Conservation (phyloP, 2,329 filamentous ascomycete genomes). For the Nemania sp. region DNA sequence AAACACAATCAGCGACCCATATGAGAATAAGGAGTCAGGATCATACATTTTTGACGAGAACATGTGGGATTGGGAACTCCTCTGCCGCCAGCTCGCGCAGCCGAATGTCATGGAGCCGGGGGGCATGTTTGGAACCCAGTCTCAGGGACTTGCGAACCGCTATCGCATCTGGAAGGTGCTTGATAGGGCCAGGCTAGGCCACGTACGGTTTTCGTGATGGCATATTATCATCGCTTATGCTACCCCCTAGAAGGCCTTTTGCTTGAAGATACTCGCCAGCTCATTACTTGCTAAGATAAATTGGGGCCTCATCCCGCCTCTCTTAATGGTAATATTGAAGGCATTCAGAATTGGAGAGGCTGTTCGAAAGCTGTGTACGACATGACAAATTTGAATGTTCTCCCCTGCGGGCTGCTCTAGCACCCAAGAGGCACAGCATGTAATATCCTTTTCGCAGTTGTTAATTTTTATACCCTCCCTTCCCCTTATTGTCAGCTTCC, state of each 20-base stretch:
- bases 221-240: background rate
- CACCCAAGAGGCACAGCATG: background rate
- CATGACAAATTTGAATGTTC: background rate
- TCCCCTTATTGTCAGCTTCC: background rate
- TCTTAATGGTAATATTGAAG: background rate
- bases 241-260: background rate
- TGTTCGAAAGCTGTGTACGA: background rate
- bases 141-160: conserved; percentile 38
- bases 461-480: background rate
- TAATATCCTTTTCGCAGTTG: too few relatives aligned
- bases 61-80: conserved; percentile 45
- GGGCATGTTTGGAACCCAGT: conserved; percentile 13
- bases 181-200: conserved; percentile 31
- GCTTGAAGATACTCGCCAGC: background rate
- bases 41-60: conserved; percentile 23
- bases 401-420: too few relatives aligned
- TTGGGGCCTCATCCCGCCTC: background rate
- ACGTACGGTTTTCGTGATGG: conserved; percentile 17
- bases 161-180: conserved; percentile 45
- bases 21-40: background rate
- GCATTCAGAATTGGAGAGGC: background rate
- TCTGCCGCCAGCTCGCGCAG: conserved; percentile 43
- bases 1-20: too few relatives aligned
- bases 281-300: background rate
- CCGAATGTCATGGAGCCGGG: conserved; percentile 20